Base-by-base conservation (phyloP, 257 asterid species). In the Avicennia marina region DNA sequence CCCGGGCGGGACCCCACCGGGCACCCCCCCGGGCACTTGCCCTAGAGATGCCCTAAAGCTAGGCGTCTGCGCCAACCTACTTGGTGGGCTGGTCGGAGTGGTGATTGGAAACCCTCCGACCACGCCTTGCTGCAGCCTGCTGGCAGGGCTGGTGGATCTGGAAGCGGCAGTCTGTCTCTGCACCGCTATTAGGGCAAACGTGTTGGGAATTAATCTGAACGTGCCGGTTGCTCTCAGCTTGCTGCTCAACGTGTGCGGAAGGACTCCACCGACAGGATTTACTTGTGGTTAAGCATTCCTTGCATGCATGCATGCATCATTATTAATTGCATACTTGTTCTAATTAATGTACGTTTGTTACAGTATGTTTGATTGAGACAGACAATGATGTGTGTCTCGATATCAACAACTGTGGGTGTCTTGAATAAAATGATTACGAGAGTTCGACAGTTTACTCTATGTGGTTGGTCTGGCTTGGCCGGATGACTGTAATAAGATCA, bases 121-220 rank as follows among this genome's bases (percentile, higher is more conserved):
- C 4, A 1, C 9, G 49, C 74, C 73, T 2, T 74, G 80, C 40
- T 74, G 76, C 58, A 9, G 21, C 3, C 13, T 74, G 60, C 13
- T 69, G n/a, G 48, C 41, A 18, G 73, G 76, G 15, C 60, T 74
- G 46, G 52, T 2, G 5, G 55, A 66, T 7, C 16, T 66, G 8
- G 76, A 70, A 62, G 74, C 42, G 11, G 73, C 71, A 7, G 17
- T 16, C 9, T 72, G 78, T 49, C 50, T 67, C 16, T 67, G 78
- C 78, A 46, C 53, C 13, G 74, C 71, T 41, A 45, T 67, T 9
- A 46, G 48, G 38, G 78, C 68, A 2, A 72, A 63, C 6, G 11
- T 72, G 3, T 18, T 67, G 5, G 75, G 78, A 12, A n/a, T 63
- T 29, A 63, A 58, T 26, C 51, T 62, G 4, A 51, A 72, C 15